A percentile compares a stretch with the other conserved stretches of the same genome.
These are phyloP conservation scores for Alternaria tenuissima DNA, from an alignment of 2,329 filamentous ascomycete genomes.

Conservation along the genomic window DNA sequence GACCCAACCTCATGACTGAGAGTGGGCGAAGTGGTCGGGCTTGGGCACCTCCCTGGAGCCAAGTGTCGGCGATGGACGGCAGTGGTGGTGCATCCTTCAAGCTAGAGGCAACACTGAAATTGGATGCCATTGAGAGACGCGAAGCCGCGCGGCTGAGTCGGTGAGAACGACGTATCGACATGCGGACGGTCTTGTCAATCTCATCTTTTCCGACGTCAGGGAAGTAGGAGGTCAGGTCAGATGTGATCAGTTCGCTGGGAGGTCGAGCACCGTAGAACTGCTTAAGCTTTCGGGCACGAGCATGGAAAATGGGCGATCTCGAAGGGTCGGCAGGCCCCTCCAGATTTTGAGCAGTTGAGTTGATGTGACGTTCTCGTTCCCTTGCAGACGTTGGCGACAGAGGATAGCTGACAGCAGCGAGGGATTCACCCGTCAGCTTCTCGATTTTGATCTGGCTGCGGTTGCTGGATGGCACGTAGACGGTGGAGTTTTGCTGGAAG, in stretches of 20 bases:
- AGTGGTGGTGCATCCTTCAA: conserved; percentile 93
- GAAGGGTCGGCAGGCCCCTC: conserved; percentile 48
- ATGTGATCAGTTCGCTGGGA: conserved; percentile 96
- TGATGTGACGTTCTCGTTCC: conserved; percentile 73
- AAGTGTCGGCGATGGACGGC: conserved; percentile 92
- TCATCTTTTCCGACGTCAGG: conserved; percentile 92
- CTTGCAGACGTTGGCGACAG: conserved; percentile 77
- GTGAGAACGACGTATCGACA: conserved; percentile 89
- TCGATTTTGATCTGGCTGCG: conserved; percentile 87
- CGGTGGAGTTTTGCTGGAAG: conserved; percentile 72
- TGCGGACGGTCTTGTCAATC: conserved; percentile 92
- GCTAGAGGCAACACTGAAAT: conserved; percentile 89
- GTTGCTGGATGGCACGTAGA: conserved; percentile 69
- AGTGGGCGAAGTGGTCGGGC: conserved; percentile 64
- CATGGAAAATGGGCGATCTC: conserved; percentile 50
- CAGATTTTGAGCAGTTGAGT: conserved; percentile 59
- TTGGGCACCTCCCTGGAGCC: conserved; percentile 69
- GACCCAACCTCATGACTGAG: conserved; percentile 66
- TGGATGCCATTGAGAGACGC: conserved; percentile 92
- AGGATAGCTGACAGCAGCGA: conserved; percentile 85
- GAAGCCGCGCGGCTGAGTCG: conserved; percentile 92
- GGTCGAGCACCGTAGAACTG: conserved; percentile 92
- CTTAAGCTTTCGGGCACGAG: conserved; percentile 65
- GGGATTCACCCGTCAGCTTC: conserved; percentile 86
- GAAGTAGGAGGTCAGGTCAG: conserved; percentile 96